Evolutionary conservation across 441 rosid species (phyloP), one percentile per base, ranked within the genome.

Genomic region (Isatis lusitanica): DNA sequence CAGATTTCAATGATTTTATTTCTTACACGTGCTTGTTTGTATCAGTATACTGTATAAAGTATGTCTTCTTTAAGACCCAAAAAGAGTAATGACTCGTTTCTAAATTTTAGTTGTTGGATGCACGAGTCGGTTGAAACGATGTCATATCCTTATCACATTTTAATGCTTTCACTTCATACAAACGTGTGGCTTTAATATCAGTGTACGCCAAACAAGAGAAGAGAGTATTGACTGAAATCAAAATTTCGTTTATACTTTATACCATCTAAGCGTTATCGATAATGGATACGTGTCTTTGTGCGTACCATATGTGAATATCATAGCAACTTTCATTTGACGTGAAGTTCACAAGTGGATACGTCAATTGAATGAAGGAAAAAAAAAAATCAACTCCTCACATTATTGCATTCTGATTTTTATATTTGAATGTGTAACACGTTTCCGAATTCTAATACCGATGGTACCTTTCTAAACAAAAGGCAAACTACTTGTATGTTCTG

Each of bases 371-470:
- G 5, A 1, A 4, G 0, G n/a, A n/a, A 24, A 26, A 31, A 7
- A n/a, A 12, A 9, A 59, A 11, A 2, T 36, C 16, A 63, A 28
- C 40, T 43, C 67, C 0, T n/a, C 9, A 3, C 63, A 28, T 63
- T 30, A 30, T 10, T 63, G 40, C 55, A 15, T 1, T 31, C 38
- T 28, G 28, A 13, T 28, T n/a, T 26, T 9, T 63, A 17, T 38
- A 59, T 18, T 59, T 3, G 56, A 63, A 63, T 63, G 68, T 46
- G 65, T 4, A 46, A 63, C 68, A 46, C 68, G 70, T 48, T 66
- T 13, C 36, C 70, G 21, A 18, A 13, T 2, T 38, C 59, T 66
- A 21, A 9, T 50, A 50, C 70, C 60, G 70, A 12, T 38, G 46
- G 33, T 39, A 39, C 65, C 48, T 21, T 38, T 28, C 11, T 0